These are phyloP conservation scores for Helotiales sp. DNA, from an alignment of 2,329 filamentous ascomycete genomes.

Conservation along the genomic window DNA sequence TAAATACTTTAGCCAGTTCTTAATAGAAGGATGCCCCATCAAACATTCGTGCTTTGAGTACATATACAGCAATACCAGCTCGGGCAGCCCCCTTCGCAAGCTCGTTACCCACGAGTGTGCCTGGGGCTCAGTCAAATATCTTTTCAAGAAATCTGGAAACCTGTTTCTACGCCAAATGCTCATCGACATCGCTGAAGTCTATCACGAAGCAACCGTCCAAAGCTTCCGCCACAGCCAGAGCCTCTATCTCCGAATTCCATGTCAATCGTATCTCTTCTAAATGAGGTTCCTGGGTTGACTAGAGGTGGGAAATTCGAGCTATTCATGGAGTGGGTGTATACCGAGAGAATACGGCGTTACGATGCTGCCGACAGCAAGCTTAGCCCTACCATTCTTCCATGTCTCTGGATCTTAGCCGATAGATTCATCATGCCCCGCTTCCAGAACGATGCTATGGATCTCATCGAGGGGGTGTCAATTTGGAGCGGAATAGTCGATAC, in stretches of 20 bases:
- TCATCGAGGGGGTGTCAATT: background rate
- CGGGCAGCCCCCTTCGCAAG: no score
- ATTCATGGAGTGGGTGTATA: background rate
- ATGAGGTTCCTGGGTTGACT: background rate
- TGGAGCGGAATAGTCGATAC: no score
- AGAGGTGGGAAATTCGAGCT: background rate
- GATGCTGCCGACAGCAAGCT: background rate
- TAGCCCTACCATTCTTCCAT: background rate
- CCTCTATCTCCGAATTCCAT: no score
- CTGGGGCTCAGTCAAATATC: no score
- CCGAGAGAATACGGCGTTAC: background rate
- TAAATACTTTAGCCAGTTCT: no score
- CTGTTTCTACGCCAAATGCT: no score
- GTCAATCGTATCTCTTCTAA: no score
- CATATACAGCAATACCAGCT: background rate
- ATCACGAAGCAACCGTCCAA: no score
- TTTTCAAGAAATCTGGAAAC: no score
- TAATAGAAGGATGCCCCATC: background rate
- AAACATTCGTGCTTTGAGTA: background rate
- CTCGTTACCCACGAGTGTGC: no score
- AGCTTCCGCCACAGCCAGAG: no score
- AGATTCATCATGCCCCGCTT: slow-evolving; percentile 17
- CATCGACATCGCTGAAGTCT: no score
- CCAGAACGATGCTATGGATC: slow-evolving; percentile 9
- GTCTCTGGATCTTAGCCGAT: slow-evolving; percentile 22